Evolutionary conservation across 495 filamentous ascomycete genomes (phyloP), one percentile per base, ranked within the genome.

Genomic region (Polyplosphaeria fusca): DNA sequence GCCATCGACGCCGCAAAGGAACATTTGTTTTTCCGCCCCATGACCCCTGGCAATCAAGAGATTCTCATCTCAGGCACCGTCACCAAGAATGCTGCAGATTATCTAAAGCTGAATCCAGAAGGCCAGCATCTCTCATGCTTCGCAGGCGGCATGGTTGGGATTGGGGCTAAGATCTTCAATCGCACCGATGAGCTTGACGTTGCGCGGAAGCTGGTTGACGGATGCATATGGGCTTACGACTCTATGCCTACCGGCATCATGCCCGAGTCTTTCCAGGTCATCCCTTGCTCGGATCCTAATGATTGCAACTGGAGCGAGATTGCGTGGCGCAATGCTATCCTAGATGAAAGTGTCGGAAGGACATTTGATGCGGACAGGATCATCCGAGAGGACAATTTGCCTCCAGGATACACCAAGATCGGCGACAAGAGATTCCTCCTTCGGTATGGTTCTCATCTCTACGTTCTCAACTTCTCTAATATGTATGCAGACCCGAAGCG

Each of bases 141-240:
- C 65, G 76, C 86, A 18, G 93, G 93, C 11, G 93, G 91, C 43
- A 97, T 97, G 93, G 85, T 94, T 51, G 94, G 83, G 9, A 76
- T 98, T 42, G 91, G 87, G 22, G 86, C 90, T 43, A 91, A 88
- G 70, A 77, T 91, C 18, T 96, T 96, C 58, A 79, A 82, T 5
- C 76, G 83, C 24, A 76, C 85, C 5, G 78, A 78, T 18, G 92
- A 98, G 67, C 75, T 97, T 40, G 84, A 92, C 37, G 80, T 94
- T 40, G 93, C 86, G 5, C 76, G 78, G 55, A 87, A 87, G 66
- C 81, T 98, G 12, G 87, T 91, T 0, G 91, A 95, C 51, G 94
- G 92, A 18, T 98, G 93, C 67, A 86, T 93, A 2, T 97, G 91
- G 93, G 86, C 91, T 1, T 97, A 97, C 66, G 83, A 89, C 61